A percentile compares a stretch with the other conserved stretches of the same genome.
Evolutionary conservation across 805 yeast species (phyloP).

Genomic region (Metschnikowia peoriensis): DNA sequence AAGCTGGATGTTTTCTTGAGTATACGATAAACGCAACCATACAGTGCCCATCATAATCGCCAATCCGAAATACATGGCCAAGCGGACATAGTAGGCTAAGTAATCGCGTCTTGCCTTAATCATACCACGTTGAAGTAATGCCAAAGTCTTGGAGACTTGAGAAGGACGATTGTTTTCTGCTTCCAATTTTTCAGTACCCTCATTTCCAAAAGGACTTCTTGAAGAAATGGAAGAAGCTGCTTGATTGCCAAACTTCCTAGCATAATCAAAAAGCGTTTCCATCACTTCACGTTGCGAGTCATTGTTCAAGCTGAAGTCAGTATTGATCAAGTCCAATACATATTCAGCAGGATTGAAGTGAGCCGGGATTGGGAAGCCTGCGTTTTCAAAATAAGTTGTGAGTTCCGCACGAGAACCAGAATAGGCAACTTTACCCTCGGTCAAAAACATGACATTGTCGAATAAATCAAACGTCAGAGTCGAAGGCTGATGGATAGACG

Average conservation of each 20-base stretch:
- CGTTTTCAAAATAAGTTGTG: slow-evolving; percentile 45
- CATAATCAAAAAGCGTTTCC: slow-evolving; percentile 4
- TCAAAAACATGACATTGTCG: slow-evolving; percentile 64
- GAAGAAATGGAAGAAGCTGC: background rate
- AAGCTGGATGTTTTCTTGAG: slow-evolving; percentile 26
- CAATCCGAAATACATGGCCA: slow-evolving; percentile 38
- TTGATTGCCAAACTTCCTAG: background rate
- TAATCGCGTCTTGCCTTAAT: slow-evolving; percentile 35
- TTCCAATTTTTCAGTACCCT: background rate
- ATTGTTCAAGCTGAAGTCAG: slow-evolving; percentile 21
- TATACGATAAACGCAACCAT: slow-evolving; percentile 28
- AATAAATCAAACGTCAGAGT: slow-evolving; percentile 68
- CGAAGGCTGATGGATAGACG: slow-evolving; percentile 83
- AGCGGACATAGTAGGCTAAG: slow-evolving; percentile 36
- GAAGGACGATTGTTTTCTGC: slow-evolving; percentile 1
- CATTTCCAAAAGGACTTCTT: background rate
- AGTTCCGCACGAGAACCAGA: slow-evolving; percentile 47
- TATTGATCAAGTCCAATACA: slow-evolving; percentile 28
- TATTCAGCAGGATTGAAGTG: slow-evolving; percentile 28
- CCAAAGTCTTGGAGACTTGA: slow-evolving; percentile 11
- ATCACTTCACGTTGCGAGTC: background rate
- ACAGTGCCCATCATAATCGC: slow-evolving; percentile 43
- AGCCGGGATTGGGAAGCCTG: slow-evolving; percentile 20
- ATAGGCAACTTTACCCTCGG: slow-evolving; percentile 53
- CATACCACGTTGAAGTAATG: slow-evolving; percentile 25